A percentile compares a stretch with the other conserved stretches of the same genome.
Conservation (phyloP, 78 protist genomes). For the Corallochytrium limacisporum region DNA sequence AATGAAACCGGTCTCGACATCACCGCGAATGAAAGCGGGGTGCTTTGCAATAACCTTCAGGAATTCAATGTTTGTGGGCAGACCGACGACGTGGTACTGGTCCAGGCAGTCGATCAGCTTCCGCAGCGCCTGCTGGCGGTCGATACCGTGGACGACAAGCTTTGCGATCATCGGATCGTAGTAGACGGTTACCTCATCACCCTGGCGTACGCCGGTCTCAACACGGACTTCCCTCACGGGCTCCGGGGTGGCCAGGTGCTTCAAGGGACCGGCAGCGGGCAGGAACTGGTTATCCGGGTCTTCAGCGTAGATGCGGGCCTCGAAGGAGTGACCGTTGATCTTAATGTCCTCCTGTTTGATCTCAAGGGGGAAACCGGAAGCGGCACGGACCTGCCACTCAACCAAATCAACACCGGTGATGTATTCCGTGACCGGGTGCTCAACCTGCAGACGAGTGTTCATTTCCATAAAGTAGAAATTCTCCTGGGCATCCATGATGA, state of each 20-base stretch:
- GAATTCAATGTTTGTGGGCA: slow-evolving; percentile 70
- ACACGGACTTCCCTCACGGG: slow-evolving; percentile 20
- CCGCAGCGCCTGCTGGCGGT: slow-evolving; percentile 27
- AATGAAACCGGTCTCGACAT: slow-evolving; percentile 70
- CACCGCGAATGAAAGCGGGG: slow-evolving; percentile 52
- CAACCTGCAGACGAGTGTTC: slow-evolving; percentile 97
- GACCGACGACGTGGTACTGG: slow-evolving; percentile 10
- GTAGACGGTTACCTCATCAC: slow-evolving; percentile 75
- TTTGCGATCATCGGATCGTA: slow-evolving; percentile 95
- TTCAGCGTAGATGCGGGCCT: slow-evolving; percentile 92
- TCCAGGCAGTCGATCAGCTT: slow-evolving; percentile 60
- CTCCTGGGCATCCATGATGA: slow-evolving; percentile 59
- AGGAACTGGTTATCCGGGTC: slow-evolving; percentile 67
- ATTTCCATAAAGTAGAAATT: slow-evolving; percentile 88
- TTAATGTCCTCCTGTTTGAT: slow-evolving; percentile 54
- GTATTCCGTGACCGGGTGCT: slow-evolving; percentile 89
- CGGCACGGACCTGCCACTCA: slow-evolving; percentile 76
- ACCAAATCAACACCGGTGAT: slow-evolving; percentile 88
- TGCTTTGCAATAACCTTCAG: slow-evolving; percentile 65
- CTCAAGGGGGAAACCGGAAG: slow-evolving; percentile 54
- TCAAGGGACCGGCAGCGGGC: slow-evolving; percentile 72
- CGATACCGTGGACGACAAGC: slow-evolving; percentile 67
- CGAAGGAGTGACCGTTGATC: slow-evolving; percentile 81
- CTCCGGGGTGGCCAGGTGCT: slow-evolving; percentile 39
- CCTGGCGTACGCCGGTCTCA: slow-evolving; percentile 48